Conservation (phyloP, 805 yeast genomes). For the Candida maesae region DNA sequence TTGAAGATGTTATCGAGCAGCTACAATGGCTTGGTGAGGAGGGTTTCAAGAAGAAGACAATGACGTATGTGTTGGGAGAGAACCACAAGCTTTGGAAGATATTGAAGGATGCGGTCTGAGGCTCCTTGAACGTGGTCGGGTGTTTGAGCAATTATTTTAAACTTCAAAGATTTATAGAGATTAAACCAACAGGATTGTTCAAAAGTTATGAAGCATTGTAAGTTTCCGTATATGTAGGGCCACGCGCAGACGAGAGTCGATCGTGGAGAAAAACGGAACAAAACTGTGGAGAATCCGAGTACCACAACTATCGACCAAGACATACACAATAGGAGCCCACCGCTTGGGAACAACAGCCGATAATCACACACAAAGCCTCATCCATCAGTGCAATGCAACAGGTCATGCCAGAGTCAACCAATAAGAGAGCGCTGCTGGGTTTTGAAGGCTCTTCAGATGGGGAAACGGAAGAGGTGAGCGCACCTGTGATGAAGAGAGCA, state of each 20-base stretch:
- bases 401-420: slow-evolving; percentile 2
- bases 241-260: not conserved
- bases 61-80: slow-evolving; percentile 71
- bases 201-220: too few species aligned
- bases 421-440: slow-evolving; percentile 18
- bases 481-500: slow-evolving; percentile 2
- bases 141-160: too few species aligned
- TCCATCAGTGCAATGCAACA: too few species aligned
- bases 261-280: not conserved
- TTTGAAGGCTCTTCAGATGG: slow-evolving; percentile 19
- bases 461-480: not conserved
- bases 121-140: too few species aligned
- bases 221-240: too few species aligned
- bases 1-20: slow-evolving; percentile 80
- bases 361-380: not conserved
- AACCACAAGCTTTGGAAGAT: slow-evolving; percentile 67
- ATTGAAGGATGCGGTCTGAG: not conserved
- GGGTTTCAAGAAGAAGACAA: slow-evolving; percentile 54
- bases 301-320: too few species aligned
- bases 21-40: slow-evolving; percentile 48
- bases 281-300: too few species aligned
- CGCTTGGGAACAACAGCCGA: not conserved
- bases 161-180: too few species aligned
- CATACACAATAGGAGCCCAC: too few species aligned
- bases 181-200: too few species aligned